Evolutionary conservation across 305 asterid species (phyloP), one percentile per base, ranked within the genome.

Genomic region (Fraxinus floribunda): DNA sequence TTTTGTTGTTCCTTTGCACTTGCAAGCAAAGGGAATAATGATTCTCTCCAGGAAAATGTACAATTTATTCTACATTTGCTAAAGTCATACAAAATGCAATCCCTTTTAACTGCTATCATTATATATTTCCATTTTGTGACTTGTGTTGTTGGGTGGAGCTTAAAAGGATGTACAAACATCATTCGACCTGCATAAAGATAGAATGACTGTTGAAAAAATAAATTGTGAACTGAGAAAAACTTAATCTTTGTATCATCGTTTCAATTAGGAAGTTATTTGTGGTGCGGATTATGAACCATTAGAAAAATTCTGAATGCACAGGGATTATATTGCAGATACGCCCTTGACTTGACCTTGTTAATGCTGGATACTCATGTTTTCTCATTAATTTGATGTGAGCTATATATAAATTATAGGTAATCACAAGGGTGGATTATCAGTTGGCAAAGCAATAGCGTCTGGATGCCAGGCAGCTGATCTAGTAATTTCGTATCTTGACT

Each of bases 381-480:
- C 22, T 29, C 55, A 36, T 29, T 68, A 35, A 15, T 66, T 22
- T 78, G 32, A 29, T 75, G 62, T 62, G 79, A 77, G 18, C 78
- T 62, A 36, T 78, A 5, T 68, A 36, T 78, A 5, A 82, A 80
- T 88, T 87, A 49, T 84, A 94, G 98, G 98, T 84, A 95, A 95
- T 93, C 97, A 93, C 91, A 95, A 89, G 88, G 94, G 93, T 72
- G 98, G 98, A 84, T 81, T 93, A 81, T 91, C 98, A 55, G 98
- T 95, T 78, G 98, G 98, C 76, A 95, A 91, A 91, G 97, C 98
- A 84, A 87, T 95, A 84, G 89, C 97, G 26, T 90, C 89, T 20
- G 98, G 98, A 60, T 93, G 98, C 87, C 78, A 89, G 77, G 98
- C 98, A 85, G 98, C 98, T 73, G 95, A 95, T 79, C 97, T 89